Conservation (phyloP, 495 filamentous ascomycete species). For the Daldinia decipiens region DNA sequence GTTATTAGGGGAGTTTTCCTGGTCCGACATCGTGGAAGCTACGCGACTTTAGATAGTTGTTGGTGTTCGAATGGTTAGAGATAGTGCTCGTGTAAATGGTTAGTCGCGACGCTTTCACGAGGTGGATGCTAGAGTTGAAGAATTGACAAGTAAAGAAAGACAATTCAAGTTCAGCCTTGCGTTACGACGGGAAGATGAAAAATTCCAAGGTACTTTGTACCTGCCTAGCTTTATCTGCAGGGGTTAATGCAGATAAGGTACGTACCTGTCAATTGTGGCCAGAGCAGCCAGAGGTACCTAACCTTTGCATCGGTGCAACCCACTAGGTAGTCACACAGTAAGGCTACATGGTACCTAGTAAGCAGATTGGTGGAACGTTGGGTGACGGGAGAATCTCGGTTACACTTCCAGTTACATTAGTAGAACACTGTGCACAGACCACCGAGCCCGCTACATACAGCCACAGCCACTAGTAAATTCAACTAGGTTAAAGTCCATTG, state of each 20-base stretch:
- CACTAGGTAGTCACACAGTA: slow-evolving; percentile 13
- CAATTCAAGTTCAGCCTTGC: slow-evolving; percentile 44
- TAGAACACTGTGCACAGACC: not conserved
- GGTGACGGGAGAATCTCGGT: slow-evolving; percentile 30
- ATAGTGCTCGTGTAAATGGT: not conserved
- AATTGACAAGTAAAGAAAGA: slow-evolving; percentile 35
- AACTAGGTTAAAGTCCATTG: slow-evolving; percentile 13
- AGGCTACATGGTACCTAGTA: not conserved
- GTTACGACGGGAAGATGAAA: slow-evolving; percentile 36
- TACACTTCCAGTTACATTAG: not conserved
- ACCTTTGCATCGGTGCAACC: too few relatives aligned
- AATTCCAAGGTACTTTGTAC: slow-evolving; percentile 40
- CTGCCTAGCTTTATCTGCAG: slow-evolving; percentile 27
- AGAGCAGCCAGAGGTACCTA: too few relatives aligned
- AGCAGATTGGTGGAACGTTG: slow-evolving; percentile 6
- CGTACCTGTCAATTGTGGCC: slow-evolving; percentile 15
- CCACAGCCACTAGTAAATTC: not conserved
- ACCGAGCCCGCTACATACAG: not conserved
- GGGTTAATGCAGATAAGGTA: slow-evolving; percentile 29
- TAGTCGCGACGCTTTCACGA: slow-evolving; percentile 13
- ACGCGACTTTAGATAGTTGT: slow-evolving; percentile 19
- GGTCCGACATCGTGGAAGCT: slow-evolving; percentile 62
- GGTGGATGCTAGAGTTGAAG: slow-evolving; percentile 6
- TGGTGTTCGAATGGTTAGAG: not conserved
- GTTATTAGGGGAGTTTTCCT: slow-evolving; percentile 54